Conservation (phyloP, 2,329 filamentous ascomycete species). For the Aspergillus puulaauensis region DNA sequence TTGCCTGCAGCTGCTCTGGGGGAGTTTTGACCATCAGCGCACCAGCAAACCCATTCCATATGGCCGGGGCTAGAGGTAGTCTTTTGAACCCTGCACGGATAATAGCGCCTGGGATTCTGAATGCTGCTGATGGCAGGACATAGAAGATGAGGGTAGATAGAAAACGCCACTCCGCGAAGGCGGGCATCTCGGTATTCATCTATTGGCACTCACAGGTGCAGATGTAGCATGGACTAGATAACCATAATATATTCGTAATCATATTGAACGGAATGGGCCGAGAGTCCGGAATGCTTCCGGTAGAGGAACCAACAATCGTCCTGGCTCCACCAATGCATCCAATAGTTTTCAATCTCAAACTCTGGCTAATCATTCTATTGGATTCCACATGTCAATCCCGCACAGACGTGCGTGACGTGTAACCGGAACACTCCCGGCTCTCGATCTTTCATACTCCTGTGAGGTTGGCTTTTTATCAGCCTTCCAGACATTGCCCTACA, state of each 20-base stretch:
- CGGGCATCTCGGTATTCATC: not conserved
- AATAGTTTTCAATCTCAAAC: no score
- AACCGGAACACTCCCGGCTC: not conserved
- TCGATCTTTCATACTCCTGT: no score
- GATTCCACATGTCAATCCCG: no score
- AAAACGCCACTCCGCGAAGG: not conserved
- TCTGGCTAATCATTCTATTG: no score
- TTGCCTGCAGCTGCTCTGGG: constrained; percentile 16
- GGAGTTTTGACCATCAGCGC: constrained; percentile 15
- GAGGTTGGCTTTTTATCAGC: no score
- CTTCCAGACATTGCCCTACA: not conserved
- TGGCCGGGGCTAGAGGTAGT: not conserved
- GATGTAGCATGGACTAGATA: no score
- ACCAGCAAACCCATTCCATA: not conserved
- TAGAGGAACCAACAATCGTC: no score
- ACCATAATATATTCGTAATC: no score
- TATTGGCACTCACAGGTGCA: not conserved
- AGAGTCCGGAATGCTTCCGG: no score
- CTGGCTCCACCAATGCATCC: no score
- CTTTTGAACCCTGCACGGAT: not conserved
- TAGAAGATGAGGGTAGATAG: not conserved
- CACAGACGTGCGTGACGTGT: no score
- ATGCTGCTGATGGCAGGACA: not conserved
- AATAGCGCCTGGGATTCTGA: not conserved
- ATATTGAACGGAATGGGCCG: no score